Evolutionary conservation across 2,329 filamentous ascomycete species (phyloP), one percentile per base, ranked within the genome.

Genomic region (Fusarium gaditjirri): DNA sequence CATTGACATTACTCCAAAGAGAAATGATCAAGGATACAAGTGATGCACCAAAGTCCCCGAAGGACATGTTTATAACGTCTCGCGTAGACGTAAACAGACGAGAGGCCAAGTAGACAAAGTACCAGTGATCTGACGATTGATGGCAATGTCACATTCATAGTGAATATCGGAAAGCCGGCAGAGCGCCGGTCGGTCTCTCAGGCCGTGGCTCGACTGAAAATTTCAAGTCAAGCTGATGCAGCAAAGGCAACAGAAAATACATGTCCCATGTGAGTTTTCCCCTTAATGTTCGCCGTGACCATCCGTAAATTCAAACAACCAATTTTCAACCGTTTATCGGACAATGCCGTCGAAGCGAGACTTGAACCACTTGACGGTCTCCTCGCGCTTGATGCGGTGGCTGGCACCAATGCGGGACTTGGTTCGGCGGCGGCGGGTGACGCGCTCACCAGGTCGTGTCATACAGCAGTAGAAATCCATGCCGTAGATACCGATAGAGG

Each of bases 401-500:
- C 86, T 89, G 83, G 93, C 84, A 83, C 96, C 96, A 83, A 99
- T 92, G 81, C 86, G 90, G 88, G 91, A 89, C 91, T 97, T 93
- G 88, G 88, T 91, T 82, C 95, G 94, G 85, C 95, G 93, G 83
- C 96, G 94, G 89, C 94, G 95, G 85, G 94, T 93, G 84, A 99
- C 94, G 85, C 96, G 95, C 91, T 97, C 95, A 88, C 96, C 96
- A 81, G 95, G 96, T 83, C 96, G 95, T 89, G 94, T 97, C 96
- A 99, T 99, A 94, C 95, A 98, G 93, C 92, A 95, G 93, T 98
- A 99, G 89, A 99, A 99, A 89, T 99, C 96, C 96, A 99, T 99
- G 85, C 96, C 95, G 90, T 97, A 98, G 86, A 98, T 98, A 92
- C 95, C 95, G 80, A 98, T 98, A 76, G 90, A 93, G 76, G 95